Evolutionary conservation across 139 green algal genomes (phyloP).

Genomic region (Picochlorum sp.): DNA sequence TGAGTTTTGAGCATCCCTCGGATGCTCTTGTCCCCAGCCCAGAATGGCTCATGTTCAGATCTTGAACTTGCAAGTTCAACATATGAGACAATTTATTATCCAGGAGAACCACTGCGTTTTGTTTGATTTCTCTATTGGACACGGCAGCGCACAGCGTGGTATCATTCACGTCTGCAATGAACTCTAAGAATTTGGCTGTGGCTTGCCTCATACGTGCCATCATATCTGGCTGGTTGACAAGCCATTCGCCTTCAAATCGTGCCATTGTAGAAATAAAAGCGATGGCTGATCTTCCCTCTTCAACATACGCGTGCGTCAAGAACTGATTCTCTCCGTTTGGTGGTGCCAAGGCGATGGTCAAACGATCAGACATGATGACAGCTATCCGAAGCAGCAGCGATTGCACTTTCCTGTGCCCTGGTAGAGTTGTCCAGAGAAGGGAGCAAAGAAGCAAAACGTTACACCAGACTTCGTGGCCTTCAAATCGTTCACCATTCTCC

Average conservation of each 20-base stretch:
- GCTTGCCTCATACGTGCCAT: slow-evolving; percentile 19
- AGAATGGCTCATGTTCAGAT: too few relatives aligned
- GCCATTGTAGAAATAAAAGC: slow-evolving; percentile 27
- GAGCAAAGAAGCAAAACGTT: slow-evolving; percentile 15
- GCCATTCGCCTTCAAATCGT: slow-evolving; percentile 18
- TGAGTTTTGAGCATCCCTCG: too few relatives aligned
- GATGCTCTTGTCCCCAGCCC: too few relatives aligned
- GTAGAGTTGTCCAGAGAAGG: slow-evolving; percentile 16
- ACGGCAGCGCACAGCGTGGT: too few relatives aligned
- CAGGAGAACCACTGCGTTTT: too few relatives aligned
- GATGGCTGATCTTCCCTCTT: slow-evolving; percentile 19
- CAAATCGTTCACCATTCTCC: background rate
- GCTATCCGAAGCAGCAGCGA: slow-evolving; percentile 10
- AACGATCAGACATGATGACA: slow-evolving; percentile 17
- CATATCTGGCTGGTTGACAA: slow-evolving; percentile 15
- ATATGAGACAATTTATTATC: too few relatives aligned
- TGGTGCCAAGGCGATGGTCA: slow-evolving; percentile 30
- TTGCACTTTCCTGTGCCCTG: slow-evolving; percentile 13
- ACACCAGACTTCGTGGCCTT: slow-evolving; percentile 30
- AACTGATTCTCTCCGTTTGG: slow-evolving; percentile 23
- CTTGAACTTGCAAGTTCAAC: too few relatives aligned
- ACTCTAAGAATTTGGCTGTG: slow-evolving; percentile 26
- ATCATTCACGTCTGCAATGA: background rate
- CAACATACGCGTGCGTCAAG: slow-evolving; percentile 28
- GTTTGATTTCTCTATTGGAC: too few relatives aligned